Conservation (phyloP, 108 stramenopile genomes). For the Skeletonema costatum region DNA sequence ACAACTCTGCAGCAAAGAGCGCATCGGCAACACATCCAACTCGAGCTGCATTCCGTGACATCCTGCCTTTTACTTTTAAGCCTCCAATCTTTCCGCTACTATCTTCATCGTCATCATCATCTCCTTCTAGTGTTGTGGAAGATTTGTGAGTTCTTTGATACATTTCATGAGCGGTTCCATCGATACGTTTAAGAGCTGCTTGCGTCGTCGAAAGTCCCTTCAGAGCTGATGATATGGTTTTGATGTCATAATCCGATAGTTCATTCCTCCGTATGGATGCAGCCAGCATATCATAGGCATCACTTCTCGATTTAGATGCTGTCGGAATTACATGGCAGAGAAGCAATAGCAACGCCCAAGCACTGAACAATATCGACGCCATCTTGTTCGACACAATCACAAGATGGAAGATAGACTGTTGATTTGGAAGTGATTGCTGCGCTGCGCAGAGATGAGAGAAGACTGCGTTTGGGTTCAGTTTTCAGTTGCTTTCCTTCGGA, state of each 20-base stretch:
- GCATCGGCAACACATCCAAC: conserved; percentile 72
- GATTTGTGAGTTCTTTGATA: conserved; percentile 78
- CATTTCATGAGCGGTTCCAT: conserved; percentile 81
- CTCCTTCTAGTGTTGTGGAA: conserved; percentile 24
- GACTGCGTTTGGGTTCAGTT: too few species aligned
- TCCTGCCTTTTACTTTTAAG: conserved; percentile 67
- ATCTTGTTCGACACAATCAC: neutral
- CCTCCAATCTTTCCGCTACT: conserved; percentile 31
- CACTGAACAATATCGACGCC: neutral
- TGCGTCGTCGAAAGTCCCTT: conserved; percentile 61
- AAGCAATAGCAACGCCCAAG: neutral
- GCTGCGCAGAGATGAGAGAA: too few species aligned
- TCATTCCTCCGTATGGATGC: neutral
- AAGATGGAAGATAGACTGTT: too few species aligned
- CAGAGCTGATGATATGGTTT: conserved; percentile 36
- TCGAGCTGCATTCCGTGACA: conserved; percentile 71
- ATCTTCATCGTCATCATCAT: conserved; percentile 4
- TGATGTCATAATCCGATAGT: conserved; percentile 8
- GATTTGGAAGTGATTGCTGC: too few species aligned
- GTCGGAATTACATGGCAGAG: neutral
- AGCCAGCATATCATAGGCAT: neutral
- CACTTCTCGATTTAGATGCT: neutral
- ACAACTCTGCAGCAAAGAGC: conserved; percentile 75
- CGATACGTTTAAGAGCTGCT: conserved; percentile 73
- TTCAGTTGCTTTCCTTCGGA: too few species aligned